Percentiles rank a stretch among this genome's conserved stretches.
Conservation (phyloP, 2,329 filamentous ascomycete species). For the Dothistroma septosporum region DNA sequence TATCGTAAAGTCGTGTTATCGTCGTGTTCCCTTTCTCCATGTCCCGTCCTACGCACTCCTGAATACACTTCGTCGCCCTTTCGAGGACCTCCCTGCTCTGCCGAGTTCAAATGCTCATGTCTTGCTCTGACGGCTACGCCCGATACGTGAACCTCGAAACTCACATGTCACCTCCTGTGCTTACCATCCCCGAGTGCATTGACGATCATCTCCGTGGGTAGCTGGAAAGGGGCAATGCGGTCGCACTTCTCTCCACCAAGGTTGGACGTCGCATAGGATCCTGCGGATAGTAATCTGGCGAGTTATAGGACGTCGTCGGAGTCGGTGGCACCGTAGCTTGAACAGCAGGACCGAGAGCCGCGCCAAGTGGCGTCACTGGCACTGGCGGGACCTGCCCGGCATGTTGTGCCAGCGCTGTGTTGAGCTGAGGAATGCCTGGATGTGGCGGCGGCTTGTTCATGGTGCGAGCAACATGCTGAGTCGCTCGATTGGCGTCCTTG, state of each 20-base stretch:
- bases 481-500: conserved; percentile 72
- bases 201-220: conserved; percentile 11
- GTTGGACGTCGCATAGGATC: conserved; percentile 5
- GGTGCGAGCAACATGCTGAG: conserved; percentile 63
- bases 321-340: conserved; percentile 61
- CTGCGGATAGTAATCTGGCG: conserved; percentile 22
- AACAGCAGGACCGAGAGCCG: conserved; percentile 81
- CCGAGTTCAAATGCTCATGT: neutral
- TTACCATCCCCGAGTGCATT: neutral
- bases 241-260: conserved; percentile 5
- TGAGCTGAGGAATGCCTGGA: conserved; percentile 25
- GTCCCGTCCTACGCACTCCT: neutral
- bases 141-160: neutral
- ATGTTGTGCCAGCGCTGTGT: conserved; percentile 24
- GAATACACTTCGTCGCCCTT: neutral
- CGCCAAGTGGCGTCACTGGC: conserved; percentile 84
- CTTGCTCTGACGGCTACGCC: neutral
- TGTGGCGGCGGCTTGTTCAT: conserved; percentile 39
- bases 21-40: neutral
- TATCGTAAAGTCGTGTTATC: neutral
- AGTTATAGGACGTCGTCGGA: conserved; percentile 12
- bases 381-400: conserved; percentile 51
- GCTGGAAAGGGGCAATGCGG: conserved; percentile 11
- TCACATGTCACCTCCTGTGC: neutral
- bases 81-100: neutral